These are phyloP conservation scores for Flaveria sonorensis DNA, from an alignment of 129 eudicot species.

Conservation along the genomic window DNA sequence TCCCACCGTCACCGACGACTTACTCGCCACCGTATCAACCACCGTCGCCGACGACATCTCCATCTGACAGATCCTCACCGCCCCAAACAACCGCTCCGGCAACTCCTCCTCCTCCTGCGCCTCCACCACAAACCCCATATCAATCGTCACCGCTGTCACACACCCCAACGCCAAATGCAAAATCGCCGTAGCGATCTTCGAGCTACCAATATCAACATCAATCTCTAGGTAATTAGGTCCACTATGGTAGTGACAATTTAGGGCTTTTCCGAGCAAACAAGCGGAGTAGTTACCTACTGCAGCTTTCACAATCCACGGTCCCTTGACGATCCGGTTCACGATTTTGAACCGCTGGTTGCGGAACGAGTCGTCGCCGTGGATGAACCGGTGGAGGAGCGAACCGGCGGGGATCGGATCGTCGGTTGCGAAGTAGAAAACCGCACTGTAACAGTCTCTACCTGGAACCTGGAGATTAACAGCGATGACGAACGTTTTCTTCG, in stretches of 20 bases:
- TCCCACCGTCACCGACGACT: background rate
- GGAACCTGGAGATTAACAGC: conserved; percentile 83
- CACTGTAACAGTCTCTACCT: conserved; percentile 74
- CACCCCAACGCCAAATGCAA: conserved; percentile 77
- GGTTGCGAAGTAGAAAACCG: conserved; percentile 79
- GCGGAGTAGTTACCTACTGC: conserved; percentile 84
- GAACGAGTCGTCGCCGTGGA: conserved; percentile 67
- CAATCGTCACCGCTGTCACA: conserved; percentile 78
- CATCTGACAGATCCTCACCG: conserved; percentile 90
- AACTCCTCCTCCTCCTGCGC: conserved; percentile 75
- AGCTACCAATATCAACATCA: conserved; percentile 83
- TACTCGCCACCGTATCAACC: conserved; percentile 36
- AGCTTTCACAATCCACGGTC: conserved; percentile 87
- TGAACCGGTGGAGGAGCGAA: conserved; percentile 60
- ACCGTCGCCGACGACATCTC: conserved; percentile 76
- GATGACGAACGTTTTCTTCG: conserved; percentile 53
- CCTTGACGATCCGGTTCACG: conserved; percentile 80
- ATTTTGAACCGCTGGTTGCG: conserved; percentile 77
- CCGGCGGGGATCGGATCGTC: conserved; percentile 58
- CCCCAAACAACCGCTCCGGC: conserved; percentile 82
- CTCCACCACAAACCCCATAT: conserved; percentile 88
- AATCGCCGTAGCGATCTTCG: conserved; percentile 71
- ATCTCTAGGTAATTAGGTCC: conserved; percentile 76
- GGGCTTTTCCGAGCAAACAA: conserved; percentile 73
- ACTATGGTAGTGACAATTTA: conserved; percentile 61